These are phyloP conservation scores for Tricladium varicosporioides DNA, from an alignment of 2,329 filamentous ascomycete species.

Conservation along the genomic window DNA sequence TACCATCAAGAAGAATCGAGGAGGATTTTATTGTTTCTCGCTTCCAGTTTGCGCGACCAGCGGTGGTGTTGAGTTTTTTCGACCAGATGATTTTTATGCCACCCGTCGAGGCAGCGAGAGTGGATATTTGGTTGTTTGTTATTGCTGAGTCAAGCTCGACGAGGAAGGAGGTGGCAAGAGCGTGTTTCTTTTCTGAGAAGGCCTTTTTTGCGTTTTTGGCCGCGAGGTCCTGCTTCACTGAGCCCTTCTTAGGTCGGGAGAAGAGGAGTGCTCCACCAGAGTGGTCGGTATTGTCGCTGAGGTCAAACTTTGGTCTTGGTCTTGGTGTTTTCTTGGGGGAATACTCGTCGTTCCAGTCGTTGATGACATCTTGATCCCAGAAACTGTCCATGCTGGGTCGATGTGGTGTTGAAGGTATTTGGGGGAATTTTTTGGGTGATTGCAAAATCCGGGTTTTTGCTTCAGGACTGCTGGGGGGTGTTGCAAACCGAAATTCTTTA, in stretches of 20 bases:
- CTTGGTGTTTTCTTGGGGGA: conserved; percentile 47
- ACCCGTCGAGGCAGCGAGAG: conserved; percentile 61
- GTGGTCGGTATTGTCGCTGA: conserved; percentile 10
- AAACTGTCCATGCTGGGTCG: conserved; percentile 54
- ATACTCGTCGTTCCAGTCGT: conserved; percentile 64
- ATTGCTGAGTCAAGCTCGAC: conserved; percentile 65
- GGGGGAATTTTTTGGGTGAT: conserved; percentile 31
- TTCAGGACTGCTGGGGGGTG: conserved; percentile 30
- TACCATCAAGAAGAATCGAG: conserved; percentile 14
- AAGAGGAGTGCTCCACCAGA: conserved; percentile 7
- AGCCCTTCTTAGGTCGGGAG: conserved; percentile 30
- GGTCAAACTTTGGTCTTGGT: conserved; percentile 28
- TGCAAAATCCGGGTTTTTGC: conserved; percentile 20
- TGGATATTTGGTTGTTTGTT: conserved; percentile 56
- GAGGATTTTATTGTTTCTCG: conserved; percentile 50
- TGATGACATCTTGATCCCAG: conserved; percentile 57
- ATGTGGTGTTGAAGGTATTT: conserved; percentile 54
- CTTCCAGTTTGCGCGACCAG: conserved; percentile 72
- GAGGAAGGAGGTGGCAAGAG: conserved; percentile 63
- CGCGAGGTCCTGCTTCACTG: conserved; percentile 36
- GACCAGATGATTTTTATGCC: conserved; percentile 73
- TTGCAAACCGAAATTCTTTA: conserved; percentile 23
- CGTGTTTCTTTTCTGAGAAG: conserved; percentile 62
- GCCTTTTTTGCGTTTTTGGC: conserved; percentile 50
- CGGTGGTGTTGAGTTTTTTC: conserved; percentile 76